Percentiles rank a stretch among this genome's conserved stretches.
Conservation (phyloP, 2,329 filamentous ascomycete species). For the Penicillium corylophilum region DNA sequence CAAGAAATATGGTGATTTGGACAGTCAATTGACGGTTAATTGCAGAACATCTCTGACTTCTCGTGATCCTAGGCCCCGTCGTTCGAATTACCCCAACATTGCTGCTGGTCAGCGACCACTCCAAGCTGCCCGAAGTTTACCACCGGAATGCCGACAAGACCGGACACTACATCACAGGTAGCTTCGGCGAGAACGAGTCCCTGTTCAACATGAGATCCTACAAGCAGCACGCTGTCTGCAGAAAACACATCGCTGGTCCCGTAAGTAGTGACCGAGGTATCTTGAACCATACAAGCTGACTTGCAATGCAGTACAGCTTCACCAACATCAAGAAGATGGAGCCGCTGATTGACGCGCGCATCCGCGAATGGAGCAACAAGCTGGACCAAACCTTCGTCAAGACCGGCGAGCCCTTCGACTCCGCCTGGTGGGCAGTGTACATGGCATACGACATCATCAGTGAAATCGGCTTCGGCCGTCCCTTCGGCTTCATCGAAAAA, state of each 20-base stretch:
- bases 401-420: conserved; percentile 51
- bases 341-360: conserved; percentile 53
- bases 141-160: conserved; percentile 57
- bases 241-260: conserved; percentile 56
- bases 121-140: conserved; percentile 58
- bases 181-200: conserved; percentile 56
- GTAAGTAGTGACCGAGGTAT: conserved; percentile 21
- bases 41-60: not conserved
- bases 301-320: conserved; percentile 48
- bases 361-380: conserved; percentile 52
- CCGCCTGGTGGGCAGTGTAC: conserved; percentile 56
- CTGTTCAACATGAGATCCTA: conserved; percentile 60
- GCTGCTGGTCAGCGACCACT: conserved; percentile 54
- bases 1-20: conserved; percentile 50
- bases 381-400: conserved; percentile 49
- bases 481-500: conserved; percentile 57
- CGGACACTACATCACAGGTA: conserved; percentile 59
- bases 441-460: conserved; percentile 60
- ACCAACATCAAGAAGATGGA: conserved; percentile 61
- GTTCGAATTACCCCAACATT: conserved; percentile 55
- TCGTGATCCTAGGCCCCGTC: conserved; percentile 46
- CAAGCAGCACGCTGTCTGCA: conserved; percentile 51
- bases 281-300: not conserved
- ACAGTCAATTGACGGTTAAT: not conserved
- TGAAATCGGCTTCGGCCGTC: conserved; percentile 56